Base-by-base conservation (phyloP, 306 rosid species). In the Cicer pinnatifidum region DNA sequence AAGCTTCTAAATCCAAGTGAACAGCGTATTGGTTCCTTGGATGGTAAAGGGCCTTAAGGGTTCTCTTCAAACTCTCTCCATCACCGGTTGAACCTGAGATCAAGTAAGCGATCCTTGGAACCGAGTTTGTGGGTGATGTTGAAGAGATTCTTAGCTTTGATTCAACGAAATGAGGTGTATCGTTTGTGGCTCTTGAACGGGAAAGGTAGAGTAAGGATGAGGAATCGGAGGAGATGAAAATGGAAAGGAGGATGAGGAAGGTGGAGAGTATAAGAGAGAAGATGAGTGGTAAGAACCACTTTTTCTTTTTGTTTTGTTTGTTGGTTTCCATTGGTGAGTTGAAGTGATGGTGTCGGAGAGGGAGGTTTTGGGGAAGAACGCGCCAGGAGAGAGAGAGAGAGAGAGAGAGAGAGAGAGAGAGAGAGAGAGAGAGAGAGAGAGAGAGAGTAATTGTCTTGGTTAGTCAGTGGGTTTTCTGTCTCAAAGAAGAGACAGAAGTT, bases 61-160 rank as follows among this genome's bases (percentile, higher is more conserved):
- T 85, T 5, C 88, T 75, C 77, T 71, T 82, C 10, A 85, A 62
- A 11, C 51, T 82, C 1, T 75, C 72, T 0, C 88, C 82, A 16
- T 85, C 88, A 2, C 88, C 88, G n/a, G 45, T 40, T 71, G 88
- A 85, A 0, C 88, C 88, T 0, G 88, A 85, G 69, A 85, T 85
- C 82, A 82, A 63, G 84, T 85, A 85, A 2, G 88, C 88, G 69
- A 85, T 75, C 75, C 80, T 75, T 7, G 88, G 88, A 39, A 82
- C 51, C 0, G 84, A 11, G 64, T 52, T 9, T 0, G 9, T 19
- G 45, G 77, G 0, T 28, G 88, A 78, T 0, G 82, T 78, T 7
- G 82, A 10, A 15, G 84, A 81, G 1, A 75, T 8, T 4, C 23
- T 23, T 1, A 85, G 88, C 88, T 82, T 85, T 19, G 88, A 82